These are phyloP conservation scores for Monilinia polystroma DNA, from an alignment of 2,329 filamentous ascomycete genomes.

Conservation along the genomic window DNA sequence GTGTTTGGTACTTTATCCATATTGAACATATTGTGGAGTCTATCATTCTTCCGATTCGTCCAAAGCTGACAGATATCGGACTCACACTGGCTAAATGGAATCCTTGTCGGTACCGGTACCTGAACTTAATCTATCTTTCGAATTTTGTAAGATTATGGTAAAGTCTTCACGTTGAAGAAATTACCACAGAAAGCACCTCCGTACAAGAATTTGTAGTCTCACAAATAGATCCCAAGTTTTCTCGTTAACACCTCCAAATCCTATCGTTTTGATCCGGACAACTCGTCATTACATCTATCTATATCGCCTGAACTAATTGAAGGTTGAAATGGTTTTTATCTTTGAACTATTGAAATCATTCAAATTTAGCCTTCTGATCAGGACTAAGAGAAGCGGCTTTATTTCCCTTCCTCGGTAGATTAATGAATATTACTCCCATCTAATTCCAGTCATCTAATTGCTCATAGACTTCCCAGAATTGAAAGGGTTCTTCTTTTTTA, in stretches of 20 bases:
- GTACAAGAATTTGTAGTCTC: neutral
- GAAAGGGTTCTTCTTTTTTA: neutral
- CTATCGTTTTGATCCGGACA: too few relatives aligned
- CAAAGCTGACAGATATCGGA: conserved; percentile 10
- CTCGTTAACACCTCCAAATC: neutral
- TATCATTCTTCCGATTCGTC: conserved; percentile 1
- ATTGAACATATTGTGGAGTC: neutral
- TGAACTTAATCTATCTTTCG: conserved; percentile 14
- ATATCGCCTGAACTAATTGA: too few relatives aligned
- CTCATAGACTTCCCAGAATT: neutral
- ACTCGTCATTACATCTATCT: too few relatives aligned
- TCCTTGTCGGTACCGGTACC: conserved; percentile 4
- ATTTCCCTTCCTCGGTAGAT: neutral
- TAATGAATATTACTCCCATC: neutral
- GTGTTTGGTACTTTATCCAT: neutral
- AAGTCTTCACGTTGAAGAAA: neutral
- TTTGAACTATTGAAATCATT: too few relatives aligned
- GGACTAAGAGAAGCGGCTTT: too few relatives aligned
- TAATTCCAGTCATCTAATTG: neutral
- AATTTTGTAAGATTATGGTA: neutral
- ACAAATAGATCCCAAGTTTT: neutral
- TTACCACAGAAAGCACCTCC: too few relatives aligned
- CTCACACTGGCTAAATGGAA: conserved; percentile 6
- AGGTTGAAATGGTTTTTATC: too few relatives aligned
- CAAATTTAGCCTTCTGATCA: too few relatives aligned